Percentiles rank a stretch among this genome's conserved stretches.
These are phyloP conservation scores for Ganoderma multipileum DNA, from an alignment of 1,284 basidiomycete genomes.

Conservation along the genomic window DNA sequence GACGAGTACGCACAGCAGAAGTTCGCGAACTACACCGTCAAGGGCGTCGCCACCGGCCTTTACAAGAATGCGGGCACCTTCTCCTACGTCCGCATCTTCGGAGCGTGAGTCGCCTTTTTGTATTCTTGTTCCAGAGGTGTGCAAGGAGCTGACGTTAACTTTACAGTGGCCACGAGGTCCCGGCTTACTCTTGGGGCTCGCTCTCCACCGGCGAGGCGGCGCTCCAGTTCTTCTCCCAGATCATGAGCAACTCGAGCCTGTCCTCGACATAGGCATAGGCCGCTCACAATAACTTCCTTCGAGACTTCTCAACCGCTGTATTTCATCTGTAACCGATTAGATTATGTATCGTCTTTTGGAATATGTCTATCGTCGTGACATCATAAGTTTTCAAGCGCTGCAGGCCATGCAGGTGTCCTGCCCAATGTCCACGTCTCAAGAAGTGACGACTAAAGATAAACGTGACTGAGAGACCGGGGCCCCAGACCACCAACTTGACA, in stretches of 20 bases:
- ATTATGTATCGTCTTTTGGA: background rate
- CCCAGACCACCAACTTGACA: no score
- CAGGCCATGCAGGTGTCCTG: background rate
- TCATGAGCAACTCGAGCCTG: constrained; percentile 21
- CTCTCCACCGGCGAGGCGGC: constrained; percentile 30
- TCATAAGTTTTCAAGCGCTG: background rate
- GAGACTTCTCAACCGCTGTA: background rate
- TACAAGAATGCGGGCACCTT: constrained; percentile 69
- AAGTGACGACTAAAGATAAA: no score
- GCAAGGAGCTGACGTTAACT: background rate
- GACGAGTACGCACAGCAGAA: constrained; percentile 45
- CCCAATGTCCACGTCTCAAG: no score
- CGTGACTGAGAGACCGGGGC: no score
- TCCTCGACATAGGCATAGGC: background rate
- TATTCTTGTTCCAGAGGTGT: background rate
- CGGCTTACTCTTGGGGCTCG: constrained; percentile 31
- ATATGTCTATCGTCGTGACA: background rate
- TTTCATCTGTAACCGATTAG: constrained; percentile 1
- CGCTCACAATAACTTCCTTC: background rate
- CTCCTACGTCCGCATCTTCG: constrained; percentile 63
- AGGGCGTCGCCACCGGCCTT: constrained; percentile 54
- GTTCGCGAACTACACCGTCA: constrained; percentile 58
- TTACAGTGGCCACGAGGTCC: constrained; percentile 33
- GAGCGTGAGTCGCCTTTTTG: constrained; percentile 41
- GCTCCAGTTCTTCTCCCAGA: constrained; percentile 34